Base-by-base conservation (phyloP, 2,329 filamentous ascomycete species). In the Aspergillus uvarum region DNA sequence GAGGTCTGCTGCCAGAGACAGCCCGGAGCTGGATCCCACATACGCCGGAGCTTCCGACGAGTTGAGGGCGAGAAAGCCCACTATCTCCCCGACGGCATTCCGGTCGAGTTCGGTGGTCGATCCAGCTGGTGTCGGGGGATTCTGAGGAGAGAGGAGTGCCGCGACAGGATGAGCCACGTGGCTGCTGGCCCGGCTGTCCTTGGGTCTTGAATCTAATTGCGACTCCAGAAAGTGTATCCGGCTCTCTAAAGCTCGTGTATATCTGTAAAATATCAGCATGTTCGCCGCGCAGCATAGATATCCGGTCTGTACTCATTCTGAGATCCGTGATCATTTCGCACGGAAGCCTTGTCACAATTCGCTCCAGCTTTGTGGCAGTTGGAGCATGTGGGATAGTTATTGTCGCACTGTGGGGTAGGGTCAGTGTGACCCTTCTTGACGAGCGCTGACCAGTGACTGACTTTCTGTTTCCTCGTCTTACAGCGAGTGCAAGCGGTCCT, bases 1-100 rank as follows among this genome's bases (percentile, higher is more conserved):
- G 7, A 84, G 71, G 62, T 82, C 80, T 8, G 79, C 73, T 5
- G 81, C 81, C 49, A 83, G 65, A 14, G 80, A 78, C 32, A 83
- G 74, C 8, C 81, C 81, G 11, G 80, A 82, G 21, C 80, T 82
- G 8, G 79, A 77, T 24, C 80, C 80, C 24, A 82, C 77, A 63
- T 83, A 83, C 24, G 80, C 79, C 16, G 79, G 78, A 6, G 81
- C 79, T 60, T 81, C 80, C 5, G 70, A 70, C 1, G 71, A 70
- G 55, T 78, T 81, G 32, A 81, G 70, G 12, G 80, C 80, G 19
- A 83, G 72, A 26, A 82, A 78, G 1, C 80, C 80, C n/a, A 83
- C 80, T 7, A 82, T 77, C 56, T 83, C 81, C 6, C 74, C 72
- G 2, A 76, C 65, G 0, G 72, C 69, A 60, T 79, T 77, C 54